Conservation (phyloP, 2,329 filamentous ascomycete genomes). For the Chrysosporium queenslandicum region DNA sequence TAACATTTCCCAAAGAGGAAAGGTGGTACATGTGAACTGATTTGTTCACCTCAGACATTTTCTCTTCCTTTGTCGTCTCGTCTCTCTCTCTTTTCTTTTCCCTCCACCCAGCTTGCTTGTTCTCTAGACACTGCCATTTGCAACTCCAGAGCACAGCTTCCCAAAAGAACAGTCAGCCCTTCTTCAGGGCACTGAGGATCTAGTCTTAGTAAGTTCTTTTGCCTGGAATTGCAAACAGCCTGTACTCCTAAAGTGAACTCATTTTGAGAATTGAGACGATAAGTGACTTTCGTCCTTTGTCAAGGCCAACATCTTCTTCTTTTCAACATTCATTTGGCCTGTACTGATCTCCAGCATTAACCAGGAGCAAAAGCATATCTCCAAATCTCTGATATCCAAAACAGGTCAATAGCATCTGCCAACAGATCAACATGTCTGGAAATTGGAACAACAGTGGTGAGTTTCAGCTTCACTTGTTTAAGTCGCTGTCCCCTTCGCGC, state of each 20-base stretch:
- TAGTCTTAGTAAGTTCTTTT: not conserved
- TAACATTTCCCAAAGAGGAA: slow-evolving; percentile 5
- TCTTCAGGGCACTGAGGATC: not conserved
- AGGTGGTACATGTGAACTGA: not conserved
- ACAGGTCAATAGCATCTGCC: not conserved
- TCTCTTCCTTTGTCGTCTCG: not conserved
- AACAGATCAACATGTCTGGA: slow-evolving; percentile 6
- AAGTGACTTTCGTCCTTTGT: too few species aligned
- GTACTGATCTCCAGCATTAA: not conserved
- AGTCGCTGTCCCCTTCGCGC: too few species aligned
- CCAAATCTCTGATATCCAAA: not conserved
- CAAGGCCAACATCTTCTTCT: too few species aligned
- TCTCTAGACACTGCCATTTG: not conserved
- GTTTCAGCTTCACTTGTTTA: not conserved
- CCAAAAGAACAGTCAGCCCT: not conserved
- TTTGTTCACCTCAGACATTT: not conserved
- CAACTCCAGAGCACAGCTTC: not conserved
- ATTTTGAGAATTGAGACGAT: too few species aligned
- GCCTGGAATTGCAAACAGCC: not conserved
- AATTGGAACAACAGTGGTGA: slow-evolving; percentile 7
- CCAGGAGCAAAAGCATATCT: not conserved
- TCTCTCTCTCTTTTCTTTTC: not conserved
- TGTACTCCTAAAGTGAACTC: too few species aligned
- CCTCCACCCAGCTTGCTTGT: not conserved
- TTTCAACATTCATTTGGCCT: too few species aligned